Evolutionary conservation across 2,329 filamentous ascomycete genomes (phyloP), one percentile per base, ranked within the genome.

Genomic region (Hymenotorrendiella dingleyae): DNA sequence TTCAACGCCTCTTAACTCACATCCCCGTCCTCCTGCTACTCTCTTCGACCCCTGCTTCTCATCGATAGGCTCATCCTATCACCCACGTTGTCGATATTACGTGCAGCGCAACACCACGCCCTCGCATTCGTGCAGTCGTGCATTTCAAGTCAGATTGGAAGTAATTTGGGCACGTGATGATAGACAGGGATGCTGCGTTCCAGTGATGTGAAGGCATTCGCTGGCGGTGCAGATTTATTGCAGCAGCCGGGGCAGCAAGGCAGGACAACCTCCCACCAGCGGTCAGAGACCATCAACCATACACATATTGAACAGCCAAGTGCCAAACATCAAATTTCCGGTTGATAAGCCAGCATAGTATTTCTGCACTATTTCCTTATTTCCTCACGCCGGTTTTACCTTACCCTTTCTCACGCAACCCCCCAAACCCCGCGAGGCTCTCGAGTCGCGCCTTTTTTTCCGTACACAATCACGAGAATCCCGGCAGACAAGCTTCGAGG

Each of bases 41-140:
- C 29, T 33, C 10, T 10, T 33, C n/a, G 29, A n/a, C n/a, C n/a
- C n/a, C n/a, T n/a, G n/a, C n/a, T n/a, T n/a, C n/a, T n/a, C n/a
- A n/a, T n/a, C n/a, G n/a, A n/a, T n/a, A n/a, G n/a, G n/a, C n/a
- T n/a, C 36, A 40, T 43, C 40, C 44, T 43, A 47, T 43, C 44
- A 43, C 32, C 44, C 44, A 43, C 44, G 40, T 43, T 47, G 24
- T 39, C 30, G 26, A 40, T 16, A 43, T 43, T 28, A 41, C 30
- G 21, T 42, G 39, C 39, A 34, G 39, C 19, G 22, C 23, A 14
- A 40, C 28, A 33, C 17, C 16, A 21, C 19, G 16, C 28, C 14
- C n/a, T 7, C 6, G 19, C 20, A 37, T 16, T 19, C 11, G 21
- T n/a, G 26, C n/a, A n/a, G n/a, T n/a, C n/a, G n/a, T n/a, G n/a